phyloP scores from a whole-genome alignment of 192 early-diverging fungal genomes.

The Umbelopsis isabellina region DNA sequence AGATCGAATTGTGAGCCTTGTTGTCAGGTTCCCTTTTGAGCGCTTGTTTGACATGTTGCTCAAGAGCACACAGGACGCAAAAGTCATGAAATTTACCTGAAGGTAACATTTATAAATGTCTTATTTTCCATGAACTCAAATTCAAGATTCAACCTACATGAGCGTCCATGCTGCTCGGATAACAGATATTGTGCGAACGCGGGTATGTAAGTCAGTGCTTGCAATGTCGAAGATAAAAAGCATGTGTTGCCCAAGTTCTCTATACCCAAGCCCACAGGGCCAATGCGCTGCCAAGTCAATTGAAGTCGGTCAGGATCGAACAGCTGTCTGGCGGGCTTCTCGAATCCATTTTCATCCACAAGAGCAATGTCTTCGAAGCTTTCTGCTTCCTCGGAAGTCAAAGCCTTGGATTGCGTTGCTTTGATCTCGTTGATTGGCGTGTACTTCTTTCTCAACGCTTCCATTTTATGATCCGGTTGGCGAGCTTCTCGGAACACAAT shows the following conservation, averaged over 20 bases:
- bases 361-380: slow-evolving; percentile 20
- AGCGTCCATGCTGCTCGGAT: slow-evolving; percentile 60
- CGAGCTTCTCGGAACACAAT: slow-evolving; percentile 36
- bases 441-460: slow-evolving; percentile 33
- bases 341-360: slow-evolving; percentile 67
- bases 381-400: not conserved
- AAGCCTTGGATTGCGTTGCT: not conserved
- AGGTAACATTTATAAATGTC: not conserved
- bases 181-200: slow-evolving; percentile 71
- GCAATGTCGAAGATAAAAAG: slow-evolving; percentile 76
- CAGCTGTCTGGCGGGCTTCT: slow-evolving; percentile 54
- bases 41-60: slow-evolving; percentile 66
- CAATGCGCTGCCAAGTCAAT: slow-evolving; percentile 59
- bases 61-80: slow-evolving; percentile 80
- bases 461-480: slow-evolving; percentile 35
- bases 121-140: not conserved
- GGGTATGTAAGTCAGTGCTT: slow-evolving; percentile 77
- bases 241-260: slow-evolving; percentile 77
- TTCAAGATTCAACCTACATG: slow-evolving; percentile 50
- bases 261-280: slow-evolving; percentile 69
- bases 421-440: slow-evolving; percentile 29
- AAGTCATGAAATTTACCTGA: slow-evolving; percentile 53
- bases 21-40: slow-evolving; percentile 50
- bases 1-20: slow-evolving; percentile 54
- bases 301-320: slow-evolving; percentile 65